Percentiles rank a stretch among this genome's conserved stretches.
Conservation (phyloP, 2,329 filamentous ascomycete genomes). For the Coniochaeta pulveracea region DNA sequence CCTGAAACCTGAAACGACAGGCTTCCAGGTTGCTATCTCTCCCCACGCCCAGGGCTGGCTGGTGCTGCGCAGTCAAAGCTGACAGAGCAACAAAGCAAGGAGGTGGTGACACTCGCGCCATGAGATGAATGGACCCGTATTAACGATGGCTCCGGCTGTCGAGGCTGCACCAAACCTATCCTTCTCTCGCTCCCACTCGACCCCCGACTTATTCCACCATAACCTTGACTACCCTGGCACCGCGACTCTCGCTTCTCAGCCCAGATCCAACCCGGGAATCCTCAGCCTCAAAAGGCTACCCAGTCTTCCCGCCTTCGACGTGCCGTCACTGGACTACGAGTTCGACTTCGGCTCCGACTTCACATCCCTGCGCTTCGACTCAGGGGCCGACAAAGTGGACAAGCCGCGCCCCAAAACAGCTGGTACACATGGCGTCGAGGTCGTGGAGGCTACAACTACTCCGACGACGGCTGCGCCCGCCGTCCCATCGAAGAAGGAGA, state of each 20-base stretch:
- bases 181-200: slow-evolving; percentile 23
- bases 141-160: slow-evolving; percentile 28
- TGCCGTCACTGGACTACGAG: slow-evolving; percentile 40
- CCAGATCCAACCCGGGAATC: slow-evolving; percentile 9
- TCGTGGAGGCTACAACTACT: slow-evolving; percentile 14
- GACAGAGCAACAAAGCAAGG: not conserved
- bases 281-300: slow-evolving; percentile 22
- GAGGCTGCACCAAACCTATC: slow-evolving; percentile 23
- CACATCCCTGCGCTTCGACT: slow-evolving; percentile 28
- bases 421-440: slow-evolving; percentile 5
- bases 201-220: slow-evolving; percentile 16
- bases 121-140: slow-evolving; percentile 30
- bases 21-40: too few relatives aligned
- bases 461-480: slow-evolving; percentile 7
- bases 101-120: slow-evolving; percentile 14
- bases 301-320: slow-evolving; percentile 32
- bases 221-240: too few relatives aligned
- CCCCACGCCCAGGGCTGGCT: slow-evolving; percentile 4
- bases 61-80: too few relatives aligned
- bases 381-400: slow-evolving; percentile 9
- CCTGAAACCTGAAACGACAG: too few relatives aligned
- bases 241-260: slow-evolving; percentile 8
- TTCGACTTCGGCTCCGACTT: slow-evolving; percentile 27
- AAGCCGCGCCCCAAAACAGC: slow-evolving; percentile 4
- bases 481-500: slow-evolving; percentile 15